Conservation (phyloP, 1,284 basidiomycete species). For the Fomitopsis schrenkii region DNA sequence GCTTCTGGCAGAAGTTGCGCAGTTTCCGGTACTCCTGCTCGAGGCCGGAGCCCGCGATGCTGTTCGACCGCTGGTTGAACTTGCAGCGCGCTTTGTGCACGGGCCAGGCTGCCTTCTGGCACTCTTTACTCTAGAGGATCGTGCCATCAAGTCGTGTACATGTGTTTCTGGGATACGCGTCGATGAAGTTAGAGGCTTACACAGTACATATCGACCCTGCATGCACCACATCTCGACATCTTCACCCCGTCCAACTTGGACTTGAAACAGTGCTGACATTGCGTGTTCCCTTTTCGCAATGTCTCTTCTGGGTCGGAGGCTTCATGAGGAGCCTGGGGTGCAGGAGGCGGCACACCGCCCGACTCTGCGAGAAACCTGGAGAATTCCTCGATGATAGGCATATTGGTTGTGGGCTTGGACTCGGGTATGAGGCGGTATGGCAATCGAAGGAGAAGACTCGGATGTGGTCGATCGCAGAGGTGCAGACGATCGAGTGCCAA, state of each 20-base stretch:
- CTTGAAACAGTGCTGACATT: slow-evolving; percentile 19
- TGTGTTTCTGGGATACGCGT: not conserved
- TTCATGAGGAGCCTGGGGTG: slow-evolving; percentile 8
- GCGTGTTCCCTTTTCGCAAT: slow-evolving; percentile 13
- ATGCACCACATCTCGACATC: slow-evolving; percentile 15
- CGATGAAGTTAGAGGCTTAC: slow-evolving; percentile 4
- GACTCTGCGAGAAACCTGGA: not conserved
- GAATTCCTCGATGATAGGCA: not conserved
- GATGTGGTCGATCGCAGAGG: no score
- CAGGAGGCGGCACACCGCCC: not conserved
- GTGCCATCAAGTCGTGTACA: not conserved
- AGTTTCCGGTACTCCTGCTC: slow-evolving; percentile 10
- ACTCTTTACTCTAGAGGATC: slow-evolving; percentile 17
- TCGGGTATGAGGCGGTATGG: no score
- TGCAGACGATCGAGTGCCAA: no score
- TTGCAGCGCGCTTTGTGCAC: slow-evolving; percentile 20
- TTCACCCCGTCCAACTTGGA: slow-evolving; percentile 10
- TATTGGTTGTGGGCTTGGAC: no score
- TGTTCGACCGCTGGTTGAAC: slow-evolving; percentile 15
- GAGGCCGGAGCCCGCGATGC: slow-evolving; percentile 3
- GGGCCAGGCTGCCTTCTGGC: slow-evolving; percentile 20
- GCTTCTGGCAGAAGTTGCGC: slow-evolving; percentile 21
- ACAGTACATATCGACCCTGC: slow-evolving; percentile 20
- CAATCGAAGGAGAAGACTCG: no score
- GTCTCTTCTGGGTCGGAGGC: slow-evolving; percentile 10